phyloP scores from a whole-genome alignment of 306 rosid species.

The Prunus armeniaca region DNA sequence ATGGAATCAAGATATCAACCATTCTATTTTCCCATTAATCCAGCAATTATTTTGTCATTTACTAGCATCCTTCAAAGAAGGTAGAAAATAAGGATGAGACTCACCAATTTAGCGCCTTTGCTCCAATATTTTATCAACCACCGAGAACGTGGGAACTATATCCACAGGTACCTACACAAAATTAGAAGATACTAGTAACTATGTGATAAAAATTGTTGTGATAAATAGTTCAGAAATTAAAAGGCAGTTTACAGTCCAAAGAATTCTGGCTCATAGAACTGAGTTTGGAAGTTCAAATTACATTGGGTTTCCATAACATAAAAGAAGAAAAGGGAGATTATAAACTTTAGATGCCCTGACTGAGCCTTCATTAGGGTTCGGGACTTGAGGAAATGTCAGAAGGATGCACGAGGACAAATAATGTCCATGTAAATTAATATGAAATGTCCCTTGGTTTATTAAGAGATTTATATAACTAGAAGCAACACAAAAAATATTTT shows the following conservation, averaged over 20 bases:
- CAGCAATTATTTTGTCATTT: not conserved
- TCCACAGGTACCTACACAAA: slow-evolving; percentile 78
- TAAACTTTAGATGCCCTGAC: too few species aligned
- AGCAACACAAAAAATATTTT: too few species aligned
- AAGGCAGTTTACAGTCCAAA: not conserved
- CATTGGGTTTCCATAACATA: not conserved
- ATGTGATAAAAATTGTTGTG: not conserved
- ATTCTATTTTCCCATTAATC: not conserved
- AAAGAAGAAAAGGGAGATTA: not conserved
- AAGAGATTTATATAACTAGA: too few species aligned
- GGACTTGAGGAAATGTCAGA: too few species aligned
- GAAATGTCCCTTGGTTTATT: too few species aligned
- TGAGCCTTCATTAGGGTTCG: too few species aligned
- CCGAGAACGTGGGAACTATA: slow-evolving; percentile 66
- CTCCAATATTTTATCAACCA: slow-evolving; percentile 55
- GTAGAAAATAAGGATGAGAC: not conserved
- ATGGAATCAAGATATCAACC: not conserved
- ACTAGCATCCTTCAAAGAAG: not conserved
- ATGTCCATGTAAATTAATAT: too few species aligned
- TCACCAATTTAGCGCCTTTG: slow-evolving; percentile 13
- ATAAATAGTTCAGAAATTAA: not conserved
- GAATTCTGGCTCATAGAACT: not conserved
- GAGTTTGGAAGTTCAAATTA: not conserved
- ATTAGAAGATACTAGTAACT: not conserved
- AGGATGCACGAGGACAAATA: too few species aligned